Evolutionary conservation across 345 rosid genomes (phyloP).

Genomic region (Conringia planisiliqua): DNA sequence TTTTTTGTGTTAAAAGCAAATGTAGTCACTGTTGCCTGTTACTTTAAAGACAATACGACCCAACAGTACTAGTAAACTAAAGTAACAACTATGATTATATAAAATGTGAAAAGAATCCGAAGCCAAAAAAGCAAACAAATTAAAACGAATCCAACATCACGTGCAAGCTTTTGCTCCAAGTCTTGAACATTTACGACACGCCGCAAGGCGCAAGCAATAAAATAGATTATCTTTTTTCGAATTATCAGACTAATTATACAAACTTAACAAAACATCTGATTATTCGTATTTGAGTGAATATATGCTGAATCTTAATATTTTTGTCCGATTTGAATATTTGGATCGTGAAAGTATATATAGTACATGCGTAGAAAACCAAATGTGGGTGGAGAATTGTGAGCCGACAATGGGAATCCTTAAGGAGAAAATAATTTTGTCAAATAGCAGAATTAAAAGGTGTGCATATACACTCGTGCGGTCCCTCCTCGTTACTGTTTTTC

Average conservation of each 20-base stretch:
- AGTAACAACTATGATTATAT: background rate
- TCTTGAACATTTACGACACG: constrained; percentile 23
- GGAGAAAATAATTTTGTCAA: background rate
- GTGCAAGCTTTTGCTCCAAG: constrained; percentile 22
- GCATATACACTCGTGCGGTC: constrained; percentile 32
- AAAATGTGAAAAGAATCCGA: background rate
- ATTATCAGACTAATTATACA: background rate
- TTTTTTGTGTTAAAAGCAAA: background rate
- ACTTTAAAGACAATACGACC: background rate
- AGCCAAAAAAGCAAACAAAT: background rate
- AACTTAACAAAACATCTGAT: background rate
- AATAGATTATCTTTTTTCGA: background rate
- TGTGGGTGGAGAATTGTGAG: constrained; percentile 15
- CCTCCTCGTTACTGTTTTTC: constrained; percentile 24
- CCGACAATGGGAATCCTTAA: constrained; percentile 31
- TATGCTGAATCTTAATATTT: background rate
- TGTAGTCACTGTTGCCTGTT: background rate
- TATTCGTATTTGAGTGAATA: background rate
- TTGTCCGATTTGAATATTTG: background rate
- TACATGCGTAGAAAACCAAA: constrained; percentile 23
- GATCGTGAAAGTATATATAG: background rate
- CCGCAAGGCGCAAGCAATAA: constrained; percentile 10
- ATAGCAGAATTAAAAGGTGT: background rate
- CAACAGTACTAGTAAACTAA: background rate
- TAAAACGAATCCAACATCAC: constrained; percentile 14